Conservation (phyloP, 352 stramenopile genomes). For the Lagenidium sp. region DNA sequence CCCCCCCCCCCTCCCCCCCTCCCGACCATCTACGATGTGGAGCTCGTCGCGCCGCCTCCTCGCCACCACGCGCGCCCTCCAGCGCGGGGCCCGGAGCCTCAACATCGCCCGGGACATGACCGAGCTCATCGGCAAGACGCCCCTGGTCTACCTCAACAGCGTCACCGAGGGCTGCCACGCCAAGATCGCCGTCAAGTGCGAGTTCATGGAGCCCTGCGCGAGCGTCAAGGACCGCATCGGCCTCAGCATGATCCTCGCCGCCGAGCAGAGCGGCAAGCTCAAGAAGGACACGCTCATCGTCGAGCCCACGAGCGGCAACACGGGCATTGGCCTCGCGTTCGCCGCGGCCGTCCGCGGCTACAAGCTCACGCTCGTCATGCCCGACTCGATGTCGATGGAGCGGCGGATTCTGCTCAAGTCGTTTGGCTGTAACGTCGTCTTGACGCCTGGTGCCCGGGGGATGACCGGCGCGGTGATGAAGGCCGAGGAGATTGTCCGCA, state of each 20-base stretch:
- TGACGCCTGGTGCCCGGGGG: conserved; percentile 84
- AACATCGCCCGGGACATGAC: conserved; percentile 93
- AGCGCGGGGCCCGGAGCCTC: conserved; percentile 31
- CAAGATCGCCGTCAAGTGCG: conserved; percentile 85
- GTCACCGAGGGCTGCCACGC: conserved; percentile 71
- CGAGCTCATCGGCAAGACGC: conserved; percentile 93
- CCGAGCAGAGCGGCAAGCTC: conserved; percentile 57
- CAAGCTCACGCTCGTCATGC: conserved; percentile 93
- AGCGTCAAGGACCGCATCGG: conserved; percentile 85
- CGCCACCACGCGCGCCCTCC: conserved; percentile 15
- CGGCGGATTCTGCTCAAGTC: conserved; percentile 93
- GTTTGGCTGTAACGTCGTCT: conserved; percentile 87
- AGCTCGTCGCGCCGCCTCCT: conserved; percentile 22
- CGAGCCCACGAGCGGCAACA: conserved; percentile 94
- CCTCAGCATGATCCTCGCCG: conserved; percentile 78
- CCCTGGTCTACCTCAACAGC: conserved; percentile 89
- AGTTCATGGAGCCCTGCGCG: conserved; percentile 86
- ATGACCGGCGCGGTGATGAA: conserved; percentile 78
- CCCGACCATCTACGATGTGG: too few species aligned
- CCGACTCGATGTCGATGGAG: conserved; percentile 95
- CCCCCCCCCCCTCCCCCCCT: too few species aligned
- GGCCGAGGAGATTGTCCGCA: conserved; percentile 66
- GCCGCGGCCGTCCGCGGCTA: conserved; percentile 86
- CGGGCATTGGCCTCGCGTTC: conserved; percentile 91
- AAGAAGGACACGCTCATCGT: conserved; percentile 84